A percentile compares a stretch with the other conserved stretches of the same genome.
phyloP scores from a whole-genome alignment of 352 stramenopile genomes.

The Pythium sp. region DNA sequence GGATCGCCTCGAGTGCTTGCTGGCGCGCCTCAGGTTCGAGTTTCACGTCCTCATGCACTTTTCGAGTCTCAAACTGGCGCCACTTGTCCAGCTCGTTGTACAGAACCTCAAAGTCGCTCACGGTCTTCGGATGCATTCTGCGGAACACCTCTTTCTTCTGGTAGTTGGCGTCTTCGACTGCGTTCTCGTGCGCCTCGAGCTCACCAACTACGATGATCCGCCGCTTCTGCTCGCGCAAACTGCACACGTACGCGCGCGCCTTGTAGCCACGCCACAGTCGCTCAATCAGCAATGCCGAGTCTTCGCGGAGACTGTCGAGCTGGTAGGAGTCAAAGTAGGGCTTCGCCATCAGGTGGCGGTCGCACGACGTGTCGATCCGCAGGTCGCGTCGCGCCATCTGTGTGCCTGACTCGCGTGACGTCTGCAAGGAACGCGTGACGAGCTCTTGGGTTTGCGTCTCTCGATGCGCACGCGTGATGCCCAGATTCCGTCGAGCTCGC shows the following conservation, averaged over 20 bases:
- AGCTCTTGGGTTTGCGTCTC: conserved; percentile 89
- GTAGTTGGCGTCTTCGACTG: conserved; percentile 40
- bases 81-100: conserved; percentile 95
- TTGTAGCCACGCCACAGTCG: conserved; percentile 88
- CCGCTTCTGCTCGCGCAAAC: conserved; percentile 38
- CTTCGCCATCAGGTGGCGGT: conserved; percentile 56
- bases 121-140: conserved; percentile 85
- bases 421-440: conserved; percentile 79
- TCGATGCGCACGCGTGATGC: conserved; percentile 44
- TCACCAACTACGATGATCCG: conserved; percentile 27
- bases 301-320: conserved; percentile 69
- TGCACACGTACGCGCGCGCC: conserved; percentile 45
- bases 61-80: conserved; percentile 83
- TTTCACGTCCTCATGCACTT: conserved; percentile 43
- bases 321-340: conserved; percentile 92
- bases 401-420: conserved; percentile 85
- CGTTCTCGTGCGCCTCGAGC: conserved; percentile 50
- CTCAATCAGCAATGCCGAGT: conserved; percentile 81
- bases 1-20: conserved; percentile 49
- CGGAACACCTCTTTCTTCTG: conserved; percentile 79
- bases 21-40: conserved; percentile 35
- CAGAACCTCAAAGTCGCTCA: conserved; percentile 87
- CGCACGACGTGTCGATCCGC: conserved; percentile 57
- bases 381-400: conserved; percentile 87
- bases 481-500: conserved; percentile 37